These are phyloP conservation scores for Phytophthora megakarya DNA, from an alignment of 352 stramenopile genomes.

Conservation along the genomic window DNA sequence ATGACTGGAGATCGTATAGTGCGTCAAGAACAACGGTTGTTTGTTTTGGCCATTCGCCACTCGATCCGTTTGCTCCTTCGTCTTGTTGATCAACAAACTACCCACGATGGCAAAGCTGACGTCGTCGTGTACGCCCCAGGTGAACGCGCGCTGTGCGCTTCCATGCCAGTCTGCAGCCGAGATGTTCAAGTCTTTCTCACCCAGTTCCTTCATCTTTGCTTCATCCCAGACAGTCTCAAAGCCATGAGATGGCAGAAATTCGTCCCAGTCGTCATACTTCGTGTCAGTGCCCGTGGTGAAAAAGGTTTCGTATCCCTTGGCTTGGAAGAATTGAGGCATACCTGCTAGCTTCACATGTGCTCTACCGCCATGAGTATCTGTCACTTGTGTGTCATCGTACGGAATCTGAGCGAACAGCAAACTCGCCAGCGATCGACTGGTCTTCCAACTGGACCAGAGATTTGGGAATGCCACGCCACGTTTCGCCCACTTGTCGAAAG, in stretches of 20 bases:
- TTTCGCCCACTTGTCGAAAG: constrained; percentile 57
- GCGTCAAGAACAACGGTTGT: constrained; percentile 50
- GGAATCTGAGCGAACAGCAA: constrained; percentile 58
- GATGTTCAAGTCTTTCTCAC: constrained; percentile 7
- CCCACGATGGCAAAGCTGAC: constrained; percentile 47
- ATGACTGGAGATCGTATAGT: constrained; percentile 66
- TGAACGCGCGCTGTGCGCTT: neutral
- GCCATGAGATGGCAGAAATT: constrained; percentile 51
- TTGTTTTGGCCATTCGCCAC: constrained; percentile 22
- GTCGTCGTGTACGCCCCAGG: constrained; percentile 59
- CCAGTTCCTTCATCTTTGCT: constrained; percentile 5
- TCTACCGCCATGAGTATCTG: constrained; percentile 39
- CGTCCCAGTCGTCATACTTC: constrained; percentile 56
- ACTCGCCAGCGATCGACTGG: constrained; percentile 62
- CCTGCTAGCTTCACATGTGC: constrained; percentile 36
- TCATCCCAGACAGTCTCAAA: constrained; percentile 50
- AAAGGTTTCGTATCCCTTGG: constrained; percentile 52
- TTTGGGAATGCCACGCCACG: constrained; percentile 56
- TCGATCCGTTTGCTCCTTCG: constrained; percentile 28
- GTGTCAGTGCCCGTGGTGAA: constrained; percentile 52
- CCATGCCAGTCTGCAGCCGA: neutral
- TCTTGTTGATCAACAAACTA: constrained; percentile 52
- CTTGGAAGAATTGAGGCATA: constrained; percentile 56
- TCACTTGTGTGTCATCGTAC: constrained; percentile 41
- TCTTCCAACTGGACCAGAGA: constrained; percentile 65